Base-by-base conservation (phyloP, 805 yeast species). In the Candida suzukii region DNA sequence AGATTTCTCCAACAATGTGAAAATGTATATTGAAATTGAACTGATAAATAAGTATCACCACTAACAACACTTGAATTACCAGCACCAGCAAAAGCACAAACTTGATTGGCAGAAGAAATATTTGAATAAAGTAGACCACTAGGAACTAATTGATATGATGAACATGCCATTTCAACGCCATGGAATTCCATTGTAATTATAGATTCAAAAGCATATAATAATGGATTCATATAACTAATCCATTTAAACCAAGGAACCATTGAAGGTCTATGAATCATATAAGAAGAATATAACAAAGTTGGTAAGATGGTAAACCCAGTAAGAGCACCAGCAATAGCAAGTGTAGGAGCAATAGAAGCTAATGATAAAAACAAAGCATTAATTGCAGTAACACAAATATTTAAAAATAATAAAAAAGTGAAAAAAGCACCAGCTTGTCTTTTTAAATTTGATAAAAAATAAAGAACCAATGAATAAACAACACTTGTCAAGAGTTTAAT, bases 1-100 rank as follows among this genome's bases (percentile, higher is more conserved):
- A 82, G 70, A 58, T 87, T 83, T 66, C 95, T 78, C 95, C 95
- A 87, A 38, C 74, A 70, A 59, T 87, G 86, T 16, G 59, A 46
- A 52, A 70, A 76, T 18, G 55, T 54, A 64, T 80, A 87, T 31
- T 60, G 55, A 59, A 60, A 86, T 10, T 78, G 57, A 4, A 51
- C 52, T 4, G 46, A 45, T 12, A 78, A 41, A 49, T 76, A 80
- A 16, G 56, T 54, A 42, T 72, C 75, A 56, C 86, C 87, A 46
- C 57, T 55, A 28, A 80, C 83, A 42, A 58, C 56, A 16, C 53
- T 45, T 26, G 58, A 51, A 30, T 88, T 88, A 34, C 51, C 60
- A 10, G 83, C 68, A 49, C 83, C 83, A 26, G 66, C 67, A 39
- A 70, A 63, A 35, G 72, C 62, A 65, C 86, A 80, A 30, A 76